phyloP scores from a whole-genome alignment of 768 basidiomycete genomes.

The Lentinula detonsa region DNA sequence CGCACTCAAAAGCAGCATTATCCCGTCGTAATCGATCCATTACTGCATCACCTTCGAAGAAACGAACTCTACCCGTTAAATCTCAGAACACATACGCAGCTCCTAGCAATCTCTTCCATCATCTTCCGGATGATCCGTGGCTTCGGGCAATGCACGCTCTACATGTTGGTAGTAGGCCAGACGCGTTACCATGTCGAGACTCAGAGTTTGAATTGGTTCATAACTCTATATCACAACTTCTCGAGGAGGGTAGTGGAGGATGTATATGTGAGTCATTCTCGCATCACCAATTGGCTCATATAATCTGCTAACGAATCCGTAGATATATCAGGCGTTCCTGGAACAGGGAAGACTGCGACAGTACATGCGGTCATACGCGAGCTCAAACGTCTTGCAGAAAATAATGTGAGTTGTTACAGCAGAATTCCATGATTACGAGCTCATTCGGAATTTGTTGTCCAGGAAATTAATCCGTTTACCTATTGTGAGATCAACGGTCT shows the following conservation, averaged over 20 bases:
- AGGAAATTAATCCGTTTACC: slow-evolving; percentile 93
- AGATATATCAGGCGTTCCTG: slow-evolving; percentile 99
- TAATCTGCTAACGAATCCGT: slow-evolving; percentile 4
- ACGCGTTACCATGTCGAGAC: slow-evolving; percentile 83
- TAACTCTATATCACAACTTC: slow-evolving; percentile 70
- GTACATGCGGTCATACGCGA: slow-evolving; percentile 91
- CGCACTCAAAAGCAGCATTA: slow-evolving; percentile 69
- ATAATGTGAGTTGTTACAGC: slow-evolving; percentile 32
- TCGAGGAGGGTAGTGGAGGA: slow-evolving; percentile 92
- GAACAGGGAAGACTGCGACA: slow-evolving; percentile 97
- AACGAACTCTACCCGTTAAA: slow-evolving; percentile 16
- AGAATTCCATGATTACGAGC: not conserved
- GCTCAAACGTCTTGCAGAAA: slow-evolving; percentile 82
- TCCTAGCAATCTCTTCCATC: slow-evolving; percentile 15
- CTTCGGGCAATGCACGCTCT: slow-evolving; percentile 83
- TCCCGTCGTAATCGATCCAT: slow-evolving; percentile 28
- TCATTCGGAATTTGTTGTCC: not conserved
- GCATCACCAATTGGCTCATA: not conserved
- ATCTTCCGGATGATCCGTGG: slow-evolving; percentile 73
- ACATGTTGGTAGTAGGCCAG: slow-evolving; percentile 91
- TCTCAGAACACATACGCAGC: slow-evolving; percentile 21
- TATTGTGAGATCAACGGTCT: slow-evolving; percentile 98
- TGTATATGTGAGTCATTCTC: slow-evolving; percentile 75
- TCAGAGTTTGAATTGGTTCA: slow-evolving; percentile 77
- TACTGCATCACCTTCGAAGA: slow-evolving; percentile 17